Base-by-base conservation (phyloP, 1,139 yeast genomes). In the Martiniozyma asiatica region DNA sequence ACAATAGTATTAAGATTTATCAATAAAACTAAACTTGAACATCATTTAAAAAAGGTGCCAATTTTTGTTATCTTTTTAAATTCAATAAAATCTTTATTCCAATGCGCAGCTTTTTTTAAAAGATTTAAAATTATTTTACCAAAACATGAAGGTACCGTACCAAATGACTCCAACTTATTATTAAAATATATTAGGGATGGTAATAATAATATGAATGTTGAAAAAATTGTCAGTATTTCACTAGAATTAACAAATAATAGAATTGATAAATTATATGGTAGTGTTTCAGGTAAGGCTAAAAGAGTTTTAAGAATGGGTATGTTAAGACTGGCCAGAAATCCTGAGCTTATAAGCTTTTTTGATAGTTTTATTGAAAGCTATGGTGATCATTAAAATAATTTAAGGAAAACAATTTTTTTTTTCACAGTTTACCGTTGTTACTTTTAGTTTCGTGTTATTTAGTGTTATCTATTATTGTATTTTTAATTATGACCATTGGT, bases 51-150 rank as follows among this genome's bases (percentile, higher is more conserved):
- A 13, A 39, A 33, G 13, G 37, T 45, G 7, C 43, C 49, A 6
- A 31, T 37, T 6, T 41, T 41, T 11, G 42, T 49, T 23, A 41
- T 45, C 5, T 44, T 48, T 25, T 32, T 44, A 6, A 47, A 47
- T 33, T 35, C 40, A 14, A 32, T 45, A 6, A 49, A 45, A 35
- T 47, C 54, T 3, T 22, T 48, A 11, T 37, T 45, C n/a, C 51
- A 48, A 28, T 37, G 47, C 13, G 32, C 43, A 16, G 42, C 52
- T 4, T 42, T 43, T 24, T 24, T 41, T 9, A 33, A 37, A 20
- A 37, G 42, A 23, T 39, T 45, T 15, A 39, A 40, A n/a, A 20
- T 25, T 4, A 14, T 36, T 13, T 31, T 42, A n/a, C n/a, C n/a
- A n/a, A n/a, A n/a, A n/a, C n/a, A n/a, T n/a, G n/a, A n/a, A n/a